Conservation (phyloP, 2,329 filamentous ascomycete genomes). For the Colletotrichum sp. region DNA sequence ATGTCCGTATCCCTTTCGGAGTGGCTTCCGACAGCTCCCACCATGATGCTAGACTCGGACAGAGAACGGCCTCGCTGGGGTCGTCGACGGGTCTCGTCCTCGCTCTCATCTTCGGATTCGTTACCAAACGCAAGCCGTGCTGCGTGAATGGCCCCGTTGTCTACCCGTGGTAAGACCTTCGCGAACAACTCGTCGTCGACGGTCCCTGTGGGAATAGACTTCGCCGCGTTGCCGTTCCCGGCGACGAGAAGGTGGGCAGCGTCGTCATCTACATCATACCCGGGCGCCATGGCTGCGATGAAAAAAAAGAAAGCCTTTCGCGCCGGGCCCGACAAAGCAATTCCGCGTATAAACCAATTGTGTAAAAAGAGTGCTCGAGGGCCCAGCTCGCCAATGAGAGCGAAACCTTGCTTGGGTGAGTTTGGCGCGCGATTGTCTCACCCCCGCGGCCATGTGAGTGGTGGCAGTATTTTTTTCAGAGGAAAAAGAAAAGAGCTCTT, state of each 20-base stretch:
- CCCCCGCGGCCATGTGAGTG: neutral
- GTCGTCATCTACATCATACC: slow-evolving; percentile 6
- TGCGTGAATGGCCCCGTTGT: slow-evolving; percentile 1
- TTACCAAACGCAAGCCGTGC: neutral
- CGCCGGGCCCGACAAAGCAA: neutral
- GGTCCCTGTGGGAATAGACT: neutral
- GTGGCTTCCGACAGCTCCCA: neutral
- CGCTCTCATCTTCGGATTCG: neutral
- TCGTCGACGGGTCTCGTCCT: neutral
- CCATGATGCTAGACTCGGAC: neutral
- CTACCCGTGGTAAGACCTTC: neutral
- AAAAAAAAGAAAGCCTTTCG: neutral
- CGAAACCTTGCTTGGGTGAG: neutral
- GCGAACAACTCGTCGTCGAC: slow-evolving; percentile 13
- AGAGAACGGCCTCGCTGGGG: neutral
- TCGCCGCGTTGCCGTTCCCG: neutral
- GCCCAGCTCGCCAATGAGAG: neutral
- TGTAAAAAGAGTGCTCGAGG: neutral
- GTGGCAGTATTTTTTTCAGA: neutral
- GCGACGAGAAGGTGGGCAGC: neutral
- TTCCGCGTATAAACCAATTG: neutral
- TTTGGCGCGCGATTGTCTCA: slow-evolving; percentile 4
- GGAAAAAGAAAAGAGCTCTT: neutral
- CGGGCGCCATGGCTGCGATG: slow-evolving; percentile 2
- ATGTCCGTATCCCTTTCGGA: neutral